Conservation (phyloP, 2,329 filamentous ascomycete species). For the Stachybotrys chartarum region DNA sequence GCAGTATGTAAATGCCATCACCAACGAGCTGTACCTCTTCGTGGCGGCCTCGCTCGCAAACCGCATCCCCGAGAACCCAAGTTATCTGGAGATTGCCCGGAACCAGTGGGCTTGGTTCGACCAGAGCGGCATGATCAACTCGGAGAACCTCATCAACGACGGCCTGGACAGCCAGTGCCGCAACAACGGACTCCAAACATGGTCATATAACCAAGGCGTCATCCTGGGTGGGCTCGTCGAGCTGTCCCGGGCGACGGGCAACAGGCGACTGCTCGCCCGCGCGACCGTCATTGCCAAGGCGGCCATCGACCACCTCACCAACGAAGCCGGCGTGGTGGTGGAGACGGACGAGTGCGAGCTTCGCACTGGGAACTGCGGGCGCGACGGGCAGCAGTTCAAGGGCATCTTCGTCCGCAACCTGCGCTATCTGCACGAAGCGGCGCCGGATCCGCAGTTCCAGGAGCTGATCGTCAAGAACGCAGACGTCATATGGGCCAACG, state of each 20-base stretch:
- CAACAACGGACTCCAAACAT: constrained; percentile 44
- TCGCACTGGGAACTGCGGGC: constrained; percentile 27
- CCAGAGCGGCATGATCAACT: constrained; percentile 43
- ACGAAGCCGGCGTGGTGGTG: constrained; percentile 37
- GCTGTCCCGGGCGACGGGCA: constrained; percentile 35
- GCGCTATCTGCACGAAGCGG: constrained; percentile 44
- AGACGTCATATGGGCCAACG: constrained; percentile 55
- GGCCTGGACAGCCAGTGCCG: constrained; percentile 39
- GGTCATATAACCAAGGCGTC: constrained; percentile 53
- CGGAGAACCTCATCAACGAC: constrained; percentile 44
- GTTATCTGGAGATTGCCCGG: constrained; percentile 42
- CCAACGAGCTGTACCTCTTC: constrained; percentile 51
- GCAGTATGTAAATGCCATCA: constrained; percentile 45
- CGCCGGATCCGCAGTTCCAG: constrained; percentile 40
- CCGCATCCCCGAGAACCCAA: constrained; percentile 30
- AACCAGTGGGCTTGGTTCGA: constrained; percentile 47
- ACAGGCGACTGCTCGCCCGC: constrained; percentile 13
- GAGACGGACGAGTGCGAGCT: constrained; percentile 28
- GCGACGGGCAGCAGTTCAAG: constrained; percentile 60
- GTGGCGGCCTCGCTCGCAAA: constrained; percentile 47
- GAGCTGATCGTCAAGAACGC: constrained; percentile 55
- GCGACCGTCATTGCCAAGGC: constrained; percentile 32
- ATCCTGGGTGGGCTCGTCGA: constrained; percentile 49
- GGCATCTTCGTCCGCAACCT: constrained; percentile 63
- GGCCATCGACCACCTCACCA: constrained; percentile 37